Base-by-base conservation (phyloP, 148 eudicot species). In the Persicaria maculosa region DNA sequence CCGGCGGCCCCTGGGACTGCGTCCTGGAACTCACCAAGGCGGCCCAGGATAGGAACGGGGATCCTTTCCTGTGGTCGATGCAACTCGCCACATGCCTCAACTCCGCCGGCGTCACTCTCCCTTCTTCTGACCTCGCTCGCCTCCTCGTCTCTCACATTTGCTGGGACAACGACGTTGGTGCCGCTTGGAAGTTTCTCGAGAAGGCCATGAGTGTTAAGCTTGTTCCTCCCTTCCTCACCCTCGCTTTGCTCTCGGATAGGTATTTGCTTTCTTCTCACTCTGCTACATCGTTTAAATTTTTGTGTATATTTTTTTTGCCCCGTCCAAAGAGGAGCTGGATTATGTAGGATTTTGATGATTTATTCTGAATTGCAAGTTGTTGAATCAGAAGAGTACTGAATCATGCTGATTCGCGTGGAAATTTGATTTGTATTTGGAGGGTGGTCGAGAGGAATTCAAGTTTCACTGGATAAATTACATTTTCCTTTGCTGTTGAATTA, bases 131-230 rank as follows among this genome's bases (percentile, higher is more conserved):
- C 72, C 77, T 88, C 25, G 84, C 96, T 1, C 71, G 84, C 44
- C 45, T 90, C 36, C 76, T 90, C 6, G 92, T 90, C 4, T 78
- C 84, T 12, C 81, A 85, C 65, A 84, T 90, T 62, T 90, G 87
- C 44, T 88, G 86, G 85, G 73, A 50, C 25, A 82, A 86, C 25
- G 88, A 90, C 72, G 78, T 85, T 25, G 88, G 90, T 0, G 71
- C 85, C 14, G 74, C 85, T 20, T 90, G 96, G 96, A 90, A 88
- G 83, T 90, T 85, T 31, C 88, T 90, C n/a, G 90, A 90, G 31
- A 88, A 82, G 71, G 88, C 96, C 6, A 54, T 88, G 73, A 65
- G 78, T 57, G 72, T 80, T 57, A 81, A 81, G 50, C 72, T 88
- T 74, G 89, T 83, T 44, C 86, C 90, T 19, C 86, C 90, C n/a